Evolutionary conservation across 1,284 basidiomycete species (phyloP).

Genomic region (Flammula alnicola): DNA sequence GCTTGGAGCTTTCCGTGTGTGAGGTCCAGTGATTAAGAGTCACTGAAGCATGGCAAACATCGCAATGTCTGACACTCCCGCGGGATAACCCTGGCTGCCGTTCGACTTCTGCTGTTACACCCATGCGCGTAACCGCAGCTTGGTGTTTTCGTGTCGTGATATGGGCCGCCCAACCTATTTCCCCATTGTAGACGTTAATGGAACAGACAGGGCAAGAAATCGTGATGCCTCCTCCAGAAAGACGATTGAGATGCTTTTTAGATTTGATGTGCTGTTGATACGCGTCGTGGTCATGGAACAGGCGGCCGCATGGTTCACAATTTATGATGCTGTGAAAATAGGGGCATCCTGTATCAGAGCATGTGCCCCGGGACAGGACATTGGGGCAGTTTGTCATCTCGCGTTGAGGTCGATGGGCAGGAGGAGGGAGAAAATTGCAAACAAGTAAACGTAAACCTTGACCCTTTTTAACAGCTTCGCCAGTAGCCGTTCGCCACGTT

Average conservation of each 20-base stretch:
- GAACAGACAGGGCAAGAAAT: constrained; percentile 32
- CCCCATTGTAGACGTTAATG: constrained; percentile 32
- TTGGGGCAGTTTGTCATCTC: constrained; percentile 35
- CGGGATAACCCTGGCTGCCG: constrained; percentile 32
- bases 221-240: constrained; percentile 25
- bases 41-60: constrained; percentile 42
- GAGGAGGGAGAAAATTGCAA: background rate
- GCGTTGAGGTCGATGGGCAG: background rate
- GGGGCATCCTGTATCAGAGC: constrained; percentile 34
- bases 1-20: constrained; percentile 35
- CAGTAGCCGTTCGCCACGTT: too few relatives aligned
- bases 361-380: constrained; percentile 39
- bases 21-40: constrained; percentile 32
- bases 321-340: constrained; percentile 40
- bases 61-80: constrained; percentile 39
- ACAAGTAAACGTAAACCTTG: too few relatives aligned
- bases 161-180: constrained; percentile 36
- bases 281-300: constrained; percentile 29
- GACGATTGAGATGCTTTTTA: constrained; percentile 29
- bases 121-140: constrained; percentile 23
- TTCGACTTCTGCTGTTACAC: constrained; percentile 34
- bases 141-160: constrained; percentile 31
- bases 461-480: too few relatives aligned
- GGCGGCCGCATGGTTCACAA: constrained; percentile 42
- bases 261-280: constrained; percentile 34